These are phyloP conservation scores for Fusarium pseudograminearum DNA, from an alignment of 2,329 filamentous ascomycete genomes.

Conservation along the genomic window DNA sequence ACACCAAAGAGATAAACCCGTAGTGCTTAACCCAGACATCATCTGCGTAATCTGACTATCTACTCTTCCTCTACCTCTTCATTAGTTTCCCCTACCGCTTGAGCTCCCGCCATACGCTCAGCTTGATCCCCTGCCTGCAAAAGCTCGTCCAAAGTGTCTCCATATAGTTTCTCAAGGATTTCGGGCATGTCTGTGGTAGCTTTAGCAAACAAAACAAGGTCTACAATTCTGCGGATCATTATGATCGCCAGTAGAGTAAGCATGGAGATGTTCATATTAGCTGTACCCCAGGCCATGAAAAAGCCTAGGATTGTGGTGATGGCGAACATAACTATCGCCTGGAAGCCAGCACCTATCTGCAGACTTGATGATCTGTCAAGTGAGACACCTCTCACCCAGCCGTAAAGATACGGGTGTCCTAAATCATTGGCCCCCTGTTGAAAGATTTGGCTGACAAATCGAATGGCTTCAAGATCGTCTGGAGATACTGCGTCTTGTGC, in stretches of 20 bases:
- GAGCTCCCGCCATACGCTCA: background rate
- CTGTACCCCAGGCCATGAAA: background rate
- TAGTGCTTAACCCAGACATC: rapidly evolving
- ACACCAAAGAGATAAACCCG: background rate
- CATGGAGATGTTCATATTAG: background rate
- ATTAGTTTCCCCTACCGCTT: background rate
- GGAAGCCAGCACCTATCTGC: rapidly evolving
- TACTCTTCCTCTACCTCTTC: rapidly evolving
- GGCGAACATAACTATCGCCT: background rate
- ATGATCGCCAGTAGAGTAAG: background rate
- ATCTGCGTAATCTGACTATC: rapidly evolving
- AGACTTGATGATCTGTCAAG: background rate
- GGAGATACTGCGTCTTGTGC: background rate
- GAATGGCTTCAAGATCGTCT: background rate
- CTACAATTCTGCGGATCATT: rapidly evolving
- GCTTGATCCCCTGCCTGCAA: background rate
- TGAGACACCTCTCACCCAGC: background rate
- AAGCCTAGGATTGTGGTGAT: background rate
- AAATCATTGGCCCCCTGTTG: rapidly evolving
- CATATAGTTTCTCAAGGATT: background rate
- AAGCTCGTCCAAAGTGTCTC: rapidly evolving
- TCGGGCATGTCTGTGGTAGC: background rate
- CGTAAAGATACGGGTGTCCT: background rate
- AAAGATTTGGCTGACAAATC: rapidly evolving
- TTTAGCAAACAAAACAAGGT: rapidly evolving